These are phyloP conservation scores for Adenanthera pavonina DNA, from an alignment of 306 rosid genomes.

Conservation along the genomic window DNA sequence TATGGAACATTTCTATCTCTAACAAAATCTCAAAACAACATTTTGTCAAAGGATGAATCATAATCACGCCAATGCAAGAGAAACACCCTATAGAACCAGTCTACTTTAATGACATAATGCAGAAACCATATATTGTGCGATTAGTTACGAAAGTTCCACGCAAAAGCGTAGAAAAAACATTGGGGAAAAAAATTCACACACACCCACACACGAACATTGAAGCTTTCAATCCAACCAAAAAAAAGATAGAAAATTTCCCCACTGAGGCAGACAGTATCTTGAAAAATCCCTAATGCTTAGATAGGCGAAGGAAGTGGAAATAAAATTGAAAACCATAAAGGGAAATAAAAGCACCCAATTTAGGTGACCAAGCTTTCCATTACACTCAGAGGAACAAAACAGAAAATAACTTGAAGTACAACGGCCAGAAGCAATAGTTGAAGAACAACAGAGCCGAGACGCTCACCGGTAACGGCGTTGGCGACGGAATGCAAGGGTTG, in stretches of 20 bases:
- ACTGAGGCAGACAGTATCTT: not conserved
- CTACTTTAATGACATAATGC: not conserved
- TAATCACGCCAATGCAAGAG: not conserved
- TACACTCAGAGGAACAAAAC: slow-evolving; percentile 25
- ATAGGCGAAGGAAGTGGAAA: not conserved
- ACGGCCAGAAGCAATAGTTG: not conserved
- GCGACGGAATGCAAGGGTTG: not conserved
- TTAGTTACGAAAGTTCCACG: too few species aligned
- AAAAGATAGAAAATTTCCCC: not conserved
- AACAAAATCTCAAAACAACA: not conserved
- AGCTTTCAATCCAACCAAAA: not conserved
- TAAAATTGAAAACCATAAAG: not conserved
- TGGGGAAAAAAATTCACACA: too few species aligned
- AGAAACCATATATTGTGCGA: not conserved
- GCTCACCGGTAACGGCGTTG: not conserved
- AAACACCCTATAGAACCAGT: not conserved
- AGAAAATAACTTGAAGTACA: not conserved
- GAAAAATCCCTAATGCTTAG: not conserved
- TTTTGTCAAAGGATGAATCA: not conserved
- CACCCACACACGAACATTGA: not conserved
- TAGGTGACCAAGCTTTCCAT: not conserved
- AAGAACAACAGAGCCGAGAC: not conserved
- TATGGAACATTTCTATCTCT: not conserved
- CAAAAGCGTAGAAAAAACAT: not conserved
- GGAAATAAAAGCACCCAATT: not conserved